A percentile compares a stretch with the other conserved stretches of the same genome.
These are phyloP conservation scores for Eucalyptus pauciflora DNA, from an alignment of 345 rosid species.

Conservation along the genomic window DNA sequence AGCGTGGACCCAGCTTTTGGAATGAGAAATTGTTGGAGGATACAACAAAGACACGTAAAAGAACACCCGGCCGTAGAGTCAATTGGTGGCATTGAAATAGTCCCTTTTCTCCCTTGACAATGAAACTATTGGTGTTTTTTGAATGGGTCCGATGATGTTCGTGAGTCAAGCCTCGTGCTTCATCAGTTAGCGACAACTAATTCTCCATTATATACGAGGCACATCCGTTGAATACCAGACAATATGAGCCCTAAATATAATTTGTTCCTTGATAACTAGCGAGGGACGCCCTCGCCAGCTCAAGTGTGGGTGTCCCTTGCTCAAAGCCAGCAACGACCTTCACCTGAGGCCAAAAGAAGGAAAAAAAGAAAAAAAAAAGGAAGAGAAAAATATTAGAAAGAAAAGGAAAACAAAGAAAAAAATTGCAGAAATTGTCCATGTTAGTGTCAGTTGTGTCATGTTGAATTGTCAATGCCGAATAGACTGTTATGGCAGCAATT, in stretches of 20 bases:
- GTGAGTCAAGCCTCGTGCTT: neutral
- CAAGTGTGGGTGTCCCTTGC: neutral
- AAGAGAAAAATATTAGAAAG: too few species aligned
- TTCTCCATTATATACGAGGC: neutral
- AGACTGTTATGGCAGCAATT: fast-evolving
- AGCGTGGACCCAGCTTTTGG: neutral
- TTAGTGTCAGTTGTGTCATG: fast-evolving
- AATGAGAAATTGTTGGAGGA: neutral
- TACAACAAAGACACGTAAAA: neutral
- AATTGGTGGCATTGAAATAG: neutral
- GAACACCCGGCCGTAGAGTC: neutral
- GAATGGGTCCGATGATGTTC: neutral
- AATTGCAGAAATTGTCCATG: fast-evolving
- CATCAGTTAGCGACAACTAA: neutral
- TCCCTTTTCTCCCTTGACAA: neutral
- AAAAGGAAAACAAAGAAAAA: too few species aligned
- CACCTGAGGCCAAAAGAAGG: neutral
- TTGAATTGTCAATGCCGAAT: too few species aligned
- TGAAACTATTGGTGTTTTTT: neutral
- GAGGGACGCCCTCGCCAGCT: neutral
- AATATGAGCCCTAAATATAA: neutral
- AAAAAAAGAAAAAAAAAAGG: too few species aligned
- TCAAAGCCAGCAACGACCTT: fast-evolving
- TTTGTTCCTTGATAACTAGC: neutral
- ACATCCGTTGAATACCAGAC: neutral